Evolutionary conservation across 1,284 basidiomycete species (phyloP), one percentile per base, ranked within the genome.

Genomic region (Coniferiporia sulphurascens): DNA sequence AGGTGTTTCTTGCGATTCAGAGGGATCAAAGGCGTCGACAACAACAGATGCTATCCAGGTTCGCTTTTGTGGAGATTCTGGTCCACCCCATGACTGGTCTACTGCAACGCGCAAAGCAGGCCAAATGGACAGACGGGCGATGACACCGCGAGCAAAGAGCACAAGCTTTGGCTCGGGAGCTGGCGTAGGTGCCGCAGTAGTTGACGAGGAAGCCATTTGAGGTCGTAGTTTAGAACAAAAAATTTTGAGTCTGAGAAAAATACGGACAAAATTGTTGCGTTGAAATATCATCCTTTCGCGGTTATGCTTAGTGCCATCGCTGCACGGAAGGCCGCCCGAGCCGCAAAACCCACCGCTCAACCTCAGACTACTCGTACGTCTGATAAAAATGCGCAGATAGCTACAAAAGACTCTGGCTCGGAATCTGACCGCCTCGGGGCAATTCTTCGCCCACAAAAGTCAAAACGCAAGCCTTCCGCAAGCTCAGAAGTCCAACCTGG

Each of bases 71-170:
- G 78, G 76, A 6, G 84, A 82, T 43, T 84, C 81, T 22, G 86
- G 79, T 3, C 91, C 93, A 45, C 92, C 93, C 92, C 92, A 95
- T 64, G 76, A 74, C 67, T 93, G 83, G 59, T 87, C 82, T 44
- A 95, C 84, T 34, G 93, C 93, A 67, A 95, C 78, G 50, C 87
- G 86, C 46, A 96, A 81, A 1, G 86, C 89, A 44, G 89, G 83
- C 93, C 93, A 96, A 62, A 86, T 76, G 22, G 82, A 78, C 55
- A 96, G 80, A 55, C 92, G 82, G 32, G 92, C 85, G 61, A 95
- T 80, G 9, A 90, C 82, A 8, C 91, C 91, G 36, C 91, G 84
- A 9, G 93, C 93, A 68, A 95, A 94, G 64, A 90, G 81, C 35
- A 89, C 69, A n/a, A 81, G 75, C n/a, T 71, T 70, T 2, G 74